Conservation (phyloP, 129 eudicot genomes). For the Arctium minus region DNA sequence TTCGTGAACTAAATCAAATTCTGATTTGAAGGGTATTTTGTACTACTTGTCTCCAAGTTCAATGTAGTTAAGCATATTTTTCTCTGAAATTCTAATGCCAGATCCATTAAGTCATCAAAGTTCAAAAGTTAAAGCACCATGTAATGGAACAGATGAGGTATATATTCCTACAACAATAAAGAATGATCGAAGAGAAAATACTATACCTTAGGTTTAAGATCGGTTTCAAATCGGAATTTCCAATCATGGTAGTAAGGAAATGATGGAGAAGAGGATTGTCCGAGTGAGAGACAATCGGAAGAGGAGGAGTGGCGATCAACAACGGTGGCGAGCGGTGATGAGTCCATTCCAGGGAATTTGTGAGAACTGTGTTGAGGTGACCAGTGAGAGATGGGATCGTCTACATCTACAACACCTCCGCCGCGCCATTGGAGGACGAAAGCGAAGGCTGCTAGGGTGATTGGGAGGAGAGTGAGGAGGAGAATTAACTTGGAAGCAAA, state of each 20-base stretch:
- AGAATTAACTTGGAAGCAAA: slow-evolving; percentile 41
- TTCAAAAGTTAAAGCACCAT: background rate
- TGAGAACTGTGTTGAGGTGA: slow-evolving; percentile 59
- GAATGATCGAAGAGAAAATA: background rate
- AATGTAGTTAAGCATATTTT: background rate
- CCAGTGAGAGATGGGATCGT: slow-evolving; percentile 71
- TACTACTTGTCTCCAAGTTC: background rate
- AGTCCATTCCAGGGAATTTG: slow-evolving; percentile 82
- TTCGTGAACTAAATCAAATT: background rate
- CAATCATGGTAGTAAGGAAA: slow-evolving; percentile 79
- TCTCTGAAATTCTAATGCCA: background rate
- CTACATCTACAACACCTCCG: slow-evolving; percentile 54
- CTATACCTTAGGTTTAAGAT: slow-evolving; percentile 87
- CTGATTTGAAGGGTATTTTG: background rate
- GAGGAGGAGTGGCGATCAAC: slow-evolving; percentile 29
- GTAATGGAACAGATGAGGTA: background rate
- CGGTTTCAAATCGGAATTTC: slow-evolving; percentile 57
- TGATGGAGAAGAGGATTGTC: slow-evolving; percentile 48
- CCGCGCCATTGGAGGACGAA: slow-evolving; percentile 76
- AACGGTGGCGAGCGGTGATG: slow-evolving; percentile 61
- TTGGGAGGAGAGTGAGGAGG: slow-evolving; percentile 39
- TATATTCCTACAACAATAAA: background rate
- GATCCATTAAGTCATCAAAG: slow-evolving; percentile 19
- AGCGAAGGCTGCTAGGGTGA: slow-evolving; percentile 49
- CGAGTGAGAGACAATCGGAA: slow-evolving; percentile 52